Base-by-base conservation (phyloP, 2,329 filamentous ascomycete genomes). In the Aureobasidium sp. region DNA sequence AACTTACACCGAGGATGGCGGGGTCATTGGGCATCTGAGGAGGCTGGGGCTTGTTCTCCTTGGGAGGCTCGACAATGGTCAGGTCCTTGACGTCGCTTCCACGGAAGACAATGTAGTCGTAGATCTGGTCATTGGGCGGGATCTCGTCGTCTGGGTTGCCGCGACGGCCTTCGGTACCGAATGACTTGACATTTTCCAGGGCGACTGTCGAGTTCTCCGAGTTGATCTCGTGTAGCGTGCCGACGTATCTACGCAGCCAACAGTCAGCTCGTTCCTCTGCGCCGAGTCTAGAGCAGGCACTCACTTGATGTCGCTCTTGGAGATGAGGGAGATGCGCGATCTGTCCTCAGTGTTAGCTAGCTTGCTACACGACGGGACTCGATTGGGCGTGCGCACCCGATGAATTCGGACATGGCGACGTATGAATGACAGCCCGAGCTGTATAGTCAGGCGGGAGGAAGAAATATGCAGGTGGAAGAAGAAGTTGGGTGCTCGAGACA, bases 61-160 rank as follows among this genome's bases (percentile, higher is more conserved):
- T 83, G 42, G 88, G 84, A 47, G 86, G 83, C 68, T 96, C 88
- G 70, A 96, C 92, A 70, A 99, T 93, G 69, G 90, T 89, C 69
- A 99, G 81, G 74, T 99, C 94, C 77, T 99, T 99, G 71, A 99
- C 94, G 79, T 99, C 94, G 74, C 90, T 96, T 68, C 94, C 94
- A 63, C 93, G 88, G 76, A 99, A 99, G 65, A 99, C 91, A 71
- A 99, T 97, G 78, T 96, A 97, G 73, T 97, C 94, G 79, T 96
- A 99, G 70, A 96, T 83, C 72, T 89, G 89, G 64, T 94, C 87
- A 35, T 90, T 93, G 3, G 90, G 83, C 38, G 88, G 78, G 61
- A 96, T 88, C 76, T 96, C 92, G 65, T 95, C 89, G 19, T 87
- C 83, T 19, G 87, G 86, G 67, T 87, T 85, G 66, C 81, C 84